Evolutionary conservation across 805 yeast species (phyloP).

Genomic region (Kuraishia floccosa): DNA sequence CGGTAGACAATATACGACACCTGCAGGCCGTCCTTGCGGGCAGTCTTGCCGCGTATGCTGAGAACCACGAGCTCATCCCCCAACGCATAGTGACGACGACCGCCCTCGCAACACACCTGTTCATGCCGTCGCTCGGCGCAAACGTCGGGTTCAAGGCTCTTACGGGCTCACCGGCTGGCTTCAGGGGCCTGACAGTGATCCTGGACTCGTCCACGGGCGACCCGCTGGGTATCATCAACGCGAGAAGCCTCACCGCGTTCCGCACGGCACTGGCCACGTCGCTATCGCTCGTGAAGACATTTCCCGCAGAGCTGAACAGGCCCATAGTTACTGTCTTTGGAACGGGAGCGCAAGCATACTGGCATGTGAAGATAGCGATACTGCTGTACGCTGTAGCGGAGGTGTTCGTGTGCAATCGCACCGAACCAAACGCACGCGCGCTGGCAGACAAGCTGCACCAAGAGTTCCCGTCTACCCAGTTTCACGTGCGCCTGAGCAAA

Average conservation of each 20-base stretch:
- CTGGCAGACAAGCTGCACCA: slow-evolving; percentile 14
- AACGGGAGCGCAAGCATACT: slow-evolving; percentile 51
- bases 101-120: slow-evolving; percentile 36
- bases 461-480: slow-evolving; percentile 17
- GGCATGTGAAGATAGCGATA: slow-evolving; percentile 44
- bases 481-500: slow-evolving; percentile 9
- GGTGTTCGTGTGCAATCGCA: slow-evolving; percentile 36
- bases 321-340: slow-evolving; percentile 35
- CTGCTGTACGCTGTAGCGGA: slow-evolving; percentile 25
- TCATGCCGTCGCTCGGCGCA: slow-evolving; percentile 55
- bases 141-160: slow-evolving; percentile 49
- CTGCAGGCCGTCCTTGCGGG: slow-evolving; percentile 12
- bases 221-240: slow-evolving; percentile 42
- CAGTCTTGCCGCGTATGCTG: slow-evolving; percentile 28
- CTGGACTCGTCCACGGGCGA: slow-evolving; percentile 40
- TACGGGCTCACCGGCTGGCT: slow-evolving; percentile 47
- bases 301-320: slow-evolving; percentile 9
- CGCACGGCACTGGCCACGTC: slow-evolving; percentile 53
- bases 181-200: slow-evolving; percentile 44
- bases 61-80: slow-evolving; percentile 37
- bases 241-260: slow-evolving; percentile 49
- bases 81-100: slow-evolving; percentile 36
- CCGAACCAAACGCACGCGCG: slow-evolving; percentile 24
- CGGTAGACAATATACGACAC: slow-evolving; percentile 2
- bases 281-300: slow-evolving; percentile 28